phyloP scores from a whole-genome alignment of 805 yeast species.

The Myxozyma melibiosi region DNA sequence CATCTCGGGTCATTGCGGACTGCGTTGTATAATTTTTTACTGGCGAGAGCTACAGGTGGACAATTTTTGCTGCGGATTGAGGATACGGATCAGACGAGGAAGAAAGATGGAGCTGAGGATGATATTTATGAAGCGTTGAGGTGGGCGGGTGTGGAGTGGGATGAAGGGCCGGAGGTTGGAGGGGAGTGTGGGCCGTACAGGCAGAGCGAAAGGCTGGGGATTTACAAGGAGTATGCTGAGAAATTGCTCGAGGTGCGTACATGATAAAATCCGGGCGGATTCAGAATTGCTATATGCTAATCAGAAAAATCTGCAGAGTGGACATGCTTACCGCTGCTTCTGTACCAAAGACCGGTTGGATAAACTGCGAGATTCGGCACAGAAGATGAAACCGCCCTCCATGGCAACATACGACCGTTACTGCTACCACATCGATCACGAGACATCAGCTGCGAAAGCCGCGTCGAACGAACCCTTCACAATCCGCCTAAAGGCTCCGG shows the following conservation, averaged over 20 bases:
- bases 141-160: conserved; percentile 77
- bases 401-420: conserved; percentile 88
- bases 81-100: conserved; percentile 74
- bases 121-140: conserved; percentile 71
- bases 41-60: conserved; percentile 80
- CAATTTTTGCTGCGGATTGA: conserved; percentile 80
- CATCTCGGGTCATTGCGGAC: conserved; percentile 94
- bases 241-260: conserved; percentile 49
- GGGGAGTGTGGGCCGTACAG: conserved; percentile 72
- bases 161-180: conserved; percentile 75
- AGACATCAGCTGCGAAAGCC: conserved; percentile 37
- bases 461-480: conserved; percentile 50
- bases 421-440: conserved; percentile 54
- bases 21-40: conserved; percentile 82
- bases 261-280: no score
- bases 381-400: conserved; percentile 78
- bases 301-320: conserved; percentile 48
- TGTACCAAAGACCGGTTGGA: conserved; percentile 80
- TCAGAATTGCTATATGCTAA: no score
- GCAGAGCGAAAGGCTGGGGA: conserved; percentile 75
- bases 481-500: conserved; percentile 78
- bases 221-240: conserved; percentile 65
- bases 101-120: conserved; percentile 67
- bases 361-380: conserved; percentile 69
- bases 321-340: conserved; percentile 82